Percentiles rank a stretch among this genome's conserved stretches.
Conservation (phyloP, 257 asterid species). For the Nicotiana obtusifolia region DNA sequence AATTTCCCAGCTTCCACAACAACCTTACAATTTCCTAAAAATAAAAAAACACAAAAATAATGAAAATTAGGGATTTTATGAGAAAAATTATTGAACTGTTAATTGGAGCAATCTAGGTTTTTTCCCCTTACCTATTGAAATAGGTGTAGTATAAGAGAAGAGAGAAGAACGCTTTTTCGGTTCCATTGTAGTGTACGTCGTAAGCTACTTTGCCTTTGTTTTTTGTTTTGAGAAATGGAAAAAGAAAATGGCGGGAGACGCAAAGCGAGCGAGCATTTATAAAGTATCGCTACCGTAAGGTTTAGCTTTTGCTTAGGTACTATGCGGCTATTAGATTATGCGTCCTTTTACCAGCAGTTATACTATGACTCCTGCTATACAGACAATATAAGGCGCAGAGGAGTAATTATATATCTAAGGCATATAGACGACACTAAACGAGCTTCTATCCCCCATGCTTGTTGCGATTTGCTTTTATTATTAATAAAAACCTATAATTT, state of each 20-base stretch:
- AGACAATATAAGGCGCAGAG: too few relatives aligned
- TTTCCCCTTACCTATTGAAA: not conserved
- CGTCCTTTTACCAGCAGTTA: too few relatives aligned
- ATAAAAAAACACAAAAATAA: not conserved
- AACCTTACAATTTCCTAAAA: conserved; percentile 1
- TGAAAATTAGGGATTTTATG: not conserved
- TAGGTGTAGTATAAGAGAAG: not conserved
- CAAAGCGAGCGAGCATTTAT: not conserved
- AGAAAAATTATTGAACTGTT: not conserved
- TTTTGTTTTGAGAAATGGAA: not conserved
- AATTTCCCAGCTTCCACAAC: conserved; percentile 8
- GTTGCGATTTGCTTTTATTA: too few relatives aligned
- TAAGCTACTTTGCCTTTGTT: not conserved
- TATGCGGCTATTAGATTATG: too few relatives aligned
- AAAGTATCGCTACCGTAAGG: too few relatives aligned
- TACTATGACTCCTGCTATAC: too few relatives aligned
- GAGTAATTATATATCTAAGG: too few relatives aligned
- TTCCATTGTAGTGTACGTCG: not conserved
- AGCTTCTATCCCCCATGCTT: too few relatives aligned
- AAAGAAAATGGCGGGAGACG: not conserved
- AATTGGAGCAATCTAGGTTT: not conserved
- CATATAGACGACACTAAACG: too few relatives aligned
- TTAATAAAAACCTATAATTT: too few relatives aligned
- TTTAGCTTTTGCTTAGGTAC: too few relatives aligned
- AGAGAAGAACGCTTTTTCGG: not conserved